Conservation (phyloP, 2,329 filamentous ascomycete species). For the Dothideomycetes sp. region DNA sequence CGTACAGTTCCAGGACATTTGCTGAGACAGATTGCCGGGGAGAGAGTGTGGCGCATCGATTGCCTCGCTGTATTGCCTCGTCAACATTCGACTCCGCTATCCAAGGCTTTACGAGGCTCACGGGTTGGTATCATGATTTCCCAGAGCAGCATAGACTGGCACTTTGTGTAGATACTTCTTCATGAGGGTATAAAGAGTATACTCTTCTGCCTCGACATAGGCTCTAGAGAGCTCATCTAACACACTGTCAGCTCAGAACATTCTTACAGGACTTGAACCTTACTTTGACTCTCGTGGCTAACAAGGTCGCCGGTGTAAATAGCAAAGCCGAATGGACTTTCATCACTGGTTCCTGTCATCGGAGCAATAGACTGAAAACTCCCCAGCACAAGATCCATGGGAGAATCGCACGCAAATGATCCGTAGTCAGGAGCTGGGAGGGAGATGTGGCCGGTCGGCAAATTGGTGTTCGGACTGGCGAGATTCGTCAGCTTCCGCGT, state of each 20-base stretch:
- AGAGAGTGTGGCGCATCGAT: slow-evolving; percentile 43
- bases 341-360: slow-evolving; percentile 41
- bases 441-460: slow-evolving; percentile 23
- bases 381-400: slow-evolving; percentile 45
- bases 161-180: slow-evolving; percentile 42
- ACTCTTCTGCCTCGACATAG: slow-evolving; percentile 44
- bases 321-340: slow-evolving; percentile 39
- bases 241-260: slow-evolving; percentile 38
- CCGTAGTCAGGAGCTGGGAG: slow-evolving; percentile 44
- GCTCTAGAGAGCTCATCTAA: slow-evolving; percentile 42
- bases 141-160: slow-evolving; percentile 45
- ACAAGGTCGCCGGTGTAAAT: slow-evolving; percentile 48
- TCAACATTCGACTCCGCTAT: too few relatives aligned
- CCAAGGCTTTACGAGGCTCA: too few relatives aligned
- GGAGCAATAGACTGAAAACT: slow-evolving; percentile 45
- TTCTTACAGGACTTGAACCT: too few relatives aligned
- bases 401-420: slow-evolving; percentile 45
- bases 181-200: slow-evolving; percentile 43
- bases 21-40: slow-evolving; percentile 40
- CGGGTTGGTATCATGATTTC: slow-evolving; percentile 49
- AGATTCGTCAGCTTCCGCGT: neutral
- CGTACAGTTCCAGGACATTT: slow-evolving; percentile 43
- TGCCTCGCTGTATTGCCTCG: too few relatives aligned
- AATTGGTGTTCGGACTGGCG: slow-evolving; percentile 20
- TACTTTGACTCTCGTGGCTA: slow-evolving; percentile 41